Conservation (phyloP, 148 eudicot genomes). For the Vaccinium corymbosum region DNA sequence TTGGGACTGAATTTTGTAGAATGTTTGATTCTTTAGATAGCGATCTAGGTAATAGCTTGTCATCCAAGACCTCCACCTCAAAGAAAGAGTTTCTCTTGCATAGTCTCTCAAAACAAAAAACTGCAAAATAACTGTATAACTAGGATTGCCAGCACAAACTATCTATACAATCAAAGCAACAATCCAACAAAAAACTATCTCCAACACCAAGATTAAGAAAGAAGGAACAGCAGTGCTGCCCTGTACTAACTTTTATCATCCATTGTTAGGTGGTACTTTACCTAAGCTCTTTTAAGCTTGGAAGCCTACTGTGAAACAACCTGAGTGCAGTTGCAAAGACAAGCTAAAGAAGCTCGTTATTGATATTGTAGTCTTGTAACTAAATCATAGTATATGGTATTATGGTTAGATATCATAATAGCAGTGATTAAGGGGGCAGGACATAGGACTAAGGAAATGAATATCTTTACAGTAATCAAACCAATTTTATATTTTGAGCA, state of each 20-base stretch:
- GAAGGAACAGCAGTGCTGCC: slow-evolving; percentile 2
- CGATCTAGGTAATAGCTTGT: slow-evolving; percentile 79
- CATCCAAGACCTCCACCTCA: slow-evolving; percentile 99
- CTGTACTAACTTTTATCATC: too few relatives aligned
- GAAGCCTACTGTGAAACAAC: background rate
- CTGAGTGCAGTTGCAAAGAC: background rate
- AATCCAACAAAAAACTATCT: background rate
- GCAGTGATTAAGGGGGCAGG: background rate
- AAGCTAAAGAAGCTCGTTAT: background rate
- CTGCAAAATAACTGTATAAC: slow-evolving; percentile 35
- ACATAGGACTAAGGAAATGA: background rate
- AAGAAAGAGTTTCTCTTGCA: slow-evolving; percentile 78
- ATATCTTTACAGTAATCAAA: background rate
- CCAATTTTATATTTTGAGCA: background rate
- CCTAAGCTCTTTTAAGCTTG: background rate
- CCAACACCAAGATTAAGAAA: background rate
- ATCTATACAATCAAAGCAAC: background rate
- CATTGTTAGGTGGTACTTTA: background rate
- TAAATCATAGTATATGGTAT: too few relatives aligned
- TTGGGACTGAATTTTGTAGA: slow-evolving; percentile 84
- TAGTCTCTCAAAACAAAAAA: slow-evolving; percentile 85
- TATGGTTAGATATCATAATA: background rate
- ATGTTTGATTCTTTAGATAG: slow-evolving; percentile 66
- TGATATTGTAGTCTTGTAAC: background rate
- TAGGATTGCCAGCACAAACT: slow-evolving; percentile 8